phyloP scores from a whole-genome alignment of 257 asterid genomes.

The Petunia secreta region DNA sequence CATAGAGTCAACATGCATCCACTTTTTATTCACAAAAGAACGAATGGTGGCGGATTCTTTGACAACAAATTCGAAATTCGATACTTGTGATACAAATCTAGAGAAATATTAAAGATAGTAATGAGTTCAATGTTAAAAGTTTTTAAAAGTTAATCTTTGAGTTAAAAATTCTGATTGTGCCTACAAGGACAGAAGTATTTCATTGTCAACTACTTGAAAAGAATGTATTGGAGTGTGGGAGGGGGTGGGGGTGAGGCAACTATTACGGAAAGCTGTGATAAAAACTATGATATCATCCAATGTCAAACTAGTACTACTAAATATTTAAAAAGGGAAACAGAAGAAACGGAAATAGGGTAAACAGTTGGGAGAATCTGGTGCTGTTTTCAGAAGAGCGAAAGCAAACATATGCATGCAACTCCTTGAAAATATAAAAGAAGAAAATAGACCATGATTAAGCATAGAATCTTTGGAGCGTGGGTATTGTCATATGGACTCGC shows the following conservation, averaged over 20 bases:
- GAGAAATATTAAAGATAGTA: too few relatives aligned
- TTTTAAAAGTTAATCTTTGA: too few relatives aligned
- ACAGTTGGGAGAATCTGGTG: conserved; percentile 41
- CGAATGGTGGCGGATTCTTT: too few relatives aligned
- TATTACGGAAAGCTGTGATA: not conserved
- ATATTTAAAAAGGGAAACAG: not conserved
- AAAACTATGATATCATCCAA: conserved; percentile 16
- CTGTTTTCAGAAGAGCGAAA: conserved; percentile 32
- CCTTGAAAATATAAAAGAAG: conserved; percentile 1
- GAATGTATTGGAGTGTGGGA: not conserved
- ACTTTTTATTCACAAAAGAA: too few relatives aligned
- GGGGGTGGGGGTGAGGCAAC: not conserved
- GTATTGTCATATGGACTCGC: not conserved
- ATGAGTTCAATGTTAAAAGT: too few relatives aligned
- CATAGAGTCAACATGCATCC: too few relatives aligned
- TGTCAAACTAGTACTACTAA: not conserved
- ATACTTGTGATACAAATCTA: too few relatives aligned
- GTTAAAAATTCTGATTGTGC: too few relatives aligned
- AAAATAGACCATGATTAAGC: conserved; percentile 19
- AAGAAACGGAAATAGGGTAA: conserved; percentile 26
- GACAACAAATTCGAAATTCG: too few relatives aligned
- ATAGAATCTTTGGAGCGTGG: conserved; percentile 28
- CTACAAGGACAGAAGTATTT: too few relatives aligned
- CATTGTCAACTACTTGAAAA: too few relatives aligned
- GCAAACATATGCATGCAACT: conserved; percentile 35